Evolutionary conservation across 2,329 filamentous ascomycete species (phyloP), one percentile per base, ranked within the genome.

Genomic region (Paraphaeosphaeria minitans): DNA sequence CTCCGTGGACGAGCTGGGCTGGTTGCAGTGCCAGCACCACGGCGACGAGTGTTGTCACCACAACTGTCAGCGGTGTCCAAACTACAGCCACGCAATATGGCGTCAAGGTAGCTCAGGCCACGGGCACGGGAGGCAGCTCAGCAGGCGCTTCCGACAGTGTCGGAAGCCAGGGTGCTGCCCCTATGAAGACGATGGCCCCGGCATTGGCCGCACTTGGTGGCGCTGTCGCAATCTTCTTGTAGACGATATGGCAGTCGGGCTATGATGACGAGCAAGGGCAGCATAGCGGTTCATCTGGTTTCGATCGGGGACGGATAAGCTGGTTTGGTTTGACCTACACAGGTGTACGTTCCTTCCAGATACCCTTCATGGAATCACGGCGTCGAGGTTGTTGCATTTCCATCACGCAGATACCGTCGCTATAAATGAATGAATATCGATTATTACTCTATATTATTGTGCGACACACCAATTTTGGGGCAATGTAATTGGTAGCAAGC

Each of bases 1-100:
- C 75, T 14, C 75, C 75, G 2, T 77, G 75, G 75, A 76, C 71
- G 6, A 70, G 63, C 4, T 77, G 75, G 75, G 55, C 49, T 4
- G 72, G 61, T 0, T 77, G 75, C 49, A 67, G 68, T 8, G 73
- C 68, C 8, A 64, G 47, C 1, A 77, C 75, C 9, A 77, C 73
- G 2, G 67, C 65, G 1, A 74, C 70, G 1, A 72, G 63, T 16
- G 65, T 72, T 0, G 61, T 69, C 6, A 76, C 73, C 1, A 70
- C 62, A 0, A 76, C 69, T 1, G 60, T 74, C 1, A 67, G 57
- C 48, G 72, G 73, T 0, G 64, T 47, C 0, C 53, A 41, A 14
- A 64, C 66, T 1, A 66, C 67, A 2, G 67, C 63, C 1, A 75
- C 72, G 10, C 65, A 60, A 48, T 75, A 62, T 59, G 75, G 74